Base-by-base conservation (phyloP, 495 filamentous ascomycete species). In the Hypoxylon rickii region DNA sequence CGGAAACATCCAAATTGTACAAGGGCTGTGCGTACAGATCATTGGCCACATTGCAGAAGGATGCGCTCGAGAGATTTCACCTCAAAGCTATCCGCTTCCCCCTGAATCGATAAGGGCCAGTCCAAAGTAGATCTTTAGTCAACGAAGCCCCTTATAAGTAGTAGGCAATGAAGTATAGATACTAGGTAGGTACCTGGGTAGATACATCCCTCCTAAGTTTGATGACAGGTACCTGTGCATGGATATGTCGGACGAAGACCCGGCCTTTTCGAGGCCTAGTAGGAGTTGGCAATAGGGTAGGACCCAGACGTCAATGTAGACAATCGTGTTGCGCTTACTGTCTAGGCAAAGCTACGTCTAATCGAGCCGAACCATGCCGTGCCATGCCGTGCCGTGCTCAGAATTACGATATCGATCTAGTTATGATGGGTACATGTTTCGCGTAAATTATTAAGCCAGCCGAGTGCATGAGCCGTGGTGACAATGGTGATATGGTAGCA, bases 31-130 rank as follows among this genome's bases (percentile, higher is more conserved):
- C 20, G 16, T 15, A 10, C 2, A 13, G 43, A 34, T 18, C 13
- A 40, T 47, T 55, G 51, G 51, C 50, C 45, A 38, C 16, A 48
- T 29, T 13, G 44, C 41, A 49, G 44, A 19, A 54, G 22, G 50
- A 48, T 49, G 24, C 19, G 57, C 19, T 37, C 19, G 22, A 34
- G 43, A 48, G 7, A 34, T 24, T 40, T 21, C 42, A 38, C 18
- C 7, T 19, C 15, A 43, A 50, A 44, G 45, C 41, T 61, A 55
- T 45, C 44, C 40, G 33, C 38, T 50, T 45, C 57, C 50, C 37
- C 39, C 34, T 51, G 18, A 39, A 39, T 44, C 36, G 22, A 44
- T 38, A 41, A 55, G 18, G 36, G 40, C 16, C 26, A 22, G 17
- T 31, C 21, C 15, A 33, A 16, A 40, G 17, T 20, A 19, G 29